These are phyloP conservation scores for Jamesozyma gamospora DNA, from an alignment of 805 yeast genomes.

Conservation along the genomic window DNA sequence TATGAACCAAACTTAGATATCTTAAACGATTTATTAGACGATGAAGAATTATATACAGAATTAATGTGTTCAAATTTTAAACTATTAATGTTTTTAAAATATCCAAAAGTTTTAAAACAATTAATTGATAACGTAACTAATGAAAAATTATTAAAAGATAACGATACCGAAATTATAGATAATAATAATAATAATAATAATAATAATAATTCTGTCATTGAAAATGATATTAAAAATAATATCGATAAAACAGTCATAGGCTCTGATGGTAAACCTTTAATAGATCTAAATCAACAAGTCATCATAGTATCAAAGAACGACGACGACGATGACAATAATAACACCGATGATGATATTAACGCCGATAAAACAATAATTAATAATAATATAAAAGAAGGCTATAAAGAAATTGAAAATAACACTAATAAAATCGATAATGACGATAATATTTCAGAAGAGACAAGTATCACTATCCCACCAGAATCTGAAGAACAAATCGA, in stretches of 20 bases:
- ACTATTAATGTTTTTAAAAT: slow-evolving; percentile 66
- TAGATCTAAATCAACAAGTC: slow-evolving; percentile 6
- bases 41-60: slow-evolving; percentile 64
- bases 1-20: slow-evolving; percentile 33
- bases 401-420: slow-evolving; percentile 6
- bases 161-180: slow-evolving; percentile 2
- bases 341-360: no score
- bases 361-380: neutral
- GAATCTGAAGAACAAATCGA: slow-evolving; percentile 33
- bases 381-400: slow-evolving; percentile 1
- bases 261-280: neutral
- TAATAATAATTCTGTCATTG: neutral
- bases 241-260: neutral
- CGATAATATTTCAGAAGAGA: slow-evolving; percentile 22
- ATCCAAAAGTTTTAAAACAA: slow-evolving; percentile 62
- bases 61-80: slow-evolving; percentile 60
- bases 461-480: slow-evolving; percentile 26
- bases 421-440: slow-evolving; percentile 7
- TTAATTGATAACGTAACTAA: slow-evolving; percentile 57
- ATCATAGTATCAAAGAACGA: slow-evolving; percentile 1
- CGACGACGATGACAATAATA: no score
- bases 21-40: slow-evolving; percentile 56
- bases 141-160: slow-evolving; percentile 27
- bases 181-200: neutral
- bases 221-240: neutral